Evolutionary conservation across 108 stramenopile genomes (phyloP).

Genomic region (Thalassiosira profunda): DNA sequence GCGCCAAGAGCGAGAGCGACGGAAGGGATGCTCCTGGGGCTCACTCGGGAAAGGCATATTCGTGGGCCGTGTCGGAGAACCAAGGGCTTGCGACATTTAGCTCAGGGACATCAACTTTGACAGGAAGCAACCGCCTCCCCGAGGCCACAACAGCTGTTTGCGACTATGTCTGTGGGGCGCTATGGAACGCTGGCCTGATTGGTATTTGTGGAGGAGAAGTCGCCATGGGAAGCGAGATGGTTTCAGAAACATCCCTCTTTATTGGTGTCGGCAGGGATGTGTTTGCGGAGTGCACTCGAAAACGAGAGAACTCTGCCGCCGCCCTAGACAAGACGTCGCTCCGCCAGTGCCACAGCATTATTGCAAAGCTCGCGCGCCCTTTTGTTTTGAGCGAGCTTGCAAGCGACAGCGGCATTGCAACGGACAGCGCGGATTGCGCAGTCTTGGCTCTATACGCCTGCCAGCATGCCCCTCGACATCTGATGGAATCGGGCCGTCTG

Average conservation of each 20-base stretch:
- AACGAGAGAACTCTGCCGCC: not conserved
- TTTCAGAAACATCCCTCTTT: conserved; percentile 22
- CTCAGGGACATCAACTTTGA: not conserved
- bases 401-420: not conserved
- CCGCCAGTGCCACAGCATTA: conserved; percentile 29
- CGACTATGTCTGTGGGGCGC: conserved; percentile 27
- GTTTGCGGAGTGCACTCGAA: conserved; percentile 2
- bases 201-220: conserved; percentile 27
- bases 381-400: conserved; percentile 11
- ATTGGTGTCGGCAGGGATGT: conserved; percentile 20
- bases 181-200: conserved; percentile 16
- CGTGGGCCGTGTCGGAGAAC: conserved; percentile 38
- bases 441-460: conserved; percentile 32
- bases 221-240: not conserved
- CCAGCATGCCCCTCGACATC: conserved; percentile 25
- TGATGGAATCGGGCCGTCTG: conserved; percentile 7
- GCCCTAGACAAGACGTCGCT: conserved; percentile 8
- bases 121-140: not conserved
- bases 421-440: not conserved
- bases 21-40: not conserved
- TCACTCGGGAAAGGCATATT: conserved; percentile 28
- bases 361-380: conserved; percentile 13
- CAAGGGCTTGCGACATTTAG: conserved; percentile 8
- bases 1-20: not conserved
- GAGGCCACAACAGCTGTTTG: conserved; percentile 27